Evolutionary conservation across 2,329 filamentous ascomycete genomes (phyloP).

Genomic region (Phyllachora maydis): DNA sequence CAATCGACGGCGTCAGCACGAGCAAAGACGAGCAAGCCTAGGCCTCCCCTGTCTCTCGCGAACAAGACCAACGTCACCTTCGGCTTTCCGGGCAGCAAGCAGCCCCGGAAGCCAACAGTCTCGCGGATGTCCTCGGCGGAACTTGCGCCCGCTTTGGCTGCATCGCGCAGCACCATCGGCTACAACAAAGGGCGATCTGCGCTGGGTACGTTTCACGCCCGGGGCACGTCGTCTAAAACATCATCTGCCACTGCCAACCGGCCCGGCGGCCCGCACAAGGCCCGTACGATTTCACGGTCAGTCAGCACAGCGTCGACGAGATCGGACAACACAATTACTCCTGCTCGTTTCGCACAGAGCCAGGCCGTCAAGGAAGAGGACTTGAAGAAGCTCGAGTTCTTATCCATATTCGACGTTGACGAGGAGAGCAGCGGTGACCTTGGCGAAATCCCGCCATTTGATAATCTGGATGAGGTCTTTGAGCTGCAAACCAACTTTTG

Average conservation of each 20-base stretch:
- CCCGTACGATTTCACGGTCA: too few species aligned
- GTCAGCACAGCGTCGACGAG: conserved; percentile 16
- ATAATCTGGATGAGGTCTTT: conserved; percentile 32
- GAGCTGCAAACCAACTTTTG: conserved; percentile 24
- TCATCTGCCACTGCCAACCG: too few species aligned
- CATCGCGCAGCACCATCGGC: conserved; percentile 65
- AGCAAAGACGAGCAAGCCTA: conserved; percentile 6
- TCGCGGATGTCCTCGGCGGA: conserved; percentile 29
- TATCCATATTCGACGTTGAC: conserved; percentile 33
- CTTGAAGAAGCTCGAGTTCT: conserved; percentile 24
- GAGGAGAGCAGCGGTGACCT: conserved; percentile 22
- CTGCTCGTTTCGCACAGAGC: conserved; percentile 17
- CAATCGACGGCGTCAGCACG: conserved; percentile 7
- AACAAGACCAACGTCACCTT: conserved; percentile 10
- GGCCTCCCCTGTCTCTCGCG: conserved; percentile 2
- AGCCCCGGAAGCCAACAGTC: conserved; percentile 14
- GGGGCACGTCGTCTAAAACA: too few species aligned
- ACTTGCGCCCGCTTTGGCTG: conserved; percentile 38
- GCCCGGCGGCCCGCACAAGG: too few species aligned
- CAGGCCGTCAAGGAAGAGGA: conserved; percentile 8
- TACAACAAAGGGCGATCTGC: conserved; percentile 57
- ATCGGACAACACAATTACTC: conserved; percentile 24
- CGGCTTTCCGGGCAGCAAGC: conserved; percentile 10
- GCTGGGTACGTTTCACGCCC: too few species aligned
- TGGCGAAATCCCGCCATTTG: conserved; percentile 12